phyloP scores from a whole-genome alignment of 208 protist genomes.

The Leptomonas seymouri region DNA sequence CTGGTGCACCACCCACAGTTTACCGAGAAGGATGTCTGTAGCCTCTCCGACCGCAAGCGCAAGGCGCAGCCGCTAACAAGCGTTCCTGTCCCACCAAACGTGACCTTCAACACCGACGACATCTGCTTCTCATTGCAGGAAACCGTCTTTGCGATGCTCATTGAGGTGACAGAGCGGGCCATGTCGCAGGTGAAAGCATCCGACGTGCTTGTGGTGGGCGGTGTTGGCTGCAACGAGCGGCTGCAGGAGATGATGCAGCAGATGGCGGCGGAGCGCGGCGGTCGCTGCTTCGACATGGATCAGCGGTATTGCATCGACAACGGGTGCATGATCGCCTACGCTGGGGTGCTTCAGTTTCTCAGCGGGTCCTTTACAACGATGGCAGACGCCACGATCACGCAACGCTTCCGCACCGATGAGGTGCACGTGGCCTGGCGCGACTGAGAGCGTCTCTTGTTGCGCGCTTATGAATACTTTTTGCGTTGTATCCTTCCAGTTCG shows the following conservation, averaged over 20 bases:
- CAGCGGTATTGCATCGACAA: conserved; percentile 99
- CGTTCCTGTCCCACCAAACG: conserved; percentile 43
- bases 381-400: conserved; percentile 74
- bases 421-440: conserved; percentile 94
- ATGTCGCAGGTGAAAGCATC: conserved; percentile 96
- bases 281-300: conserved; percentile 94
- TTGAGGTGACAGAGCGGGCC: conserved; percentile 99
- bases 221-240: conserved; percentile 98
- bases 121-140: conserved; percentile 99
- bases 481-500: no score
- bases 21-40: conserved; percentile 41
- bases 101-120: conserved; percentile 92
- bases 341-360: conserved; percentile 92
- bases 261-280: conserved; percentile 93
- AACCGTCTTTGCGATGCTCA: conserved; percentile 99
- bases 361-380: conserved; percentile 82
- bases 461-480: no score
- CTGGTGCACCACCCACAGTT: conserved; percentile 76
- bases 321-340: conserved; percentile 99
- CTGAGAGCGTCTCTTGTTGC: conserved; percentile 8
- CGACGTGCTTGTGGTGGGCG: conserved; percentile 99
- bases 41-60: conserved; percentile 20
- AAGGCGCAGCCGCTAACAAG: conserved; percentile 37
- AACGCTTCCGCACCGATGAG: conserved; percentile 96
- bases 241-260: conserved; percentile 97